Percentiles rank a stretch among this genome's conserved stretches.
Conservation (phyloP, 768 basidiomycete genomes). For the Kondoa subrosea region DNA sequence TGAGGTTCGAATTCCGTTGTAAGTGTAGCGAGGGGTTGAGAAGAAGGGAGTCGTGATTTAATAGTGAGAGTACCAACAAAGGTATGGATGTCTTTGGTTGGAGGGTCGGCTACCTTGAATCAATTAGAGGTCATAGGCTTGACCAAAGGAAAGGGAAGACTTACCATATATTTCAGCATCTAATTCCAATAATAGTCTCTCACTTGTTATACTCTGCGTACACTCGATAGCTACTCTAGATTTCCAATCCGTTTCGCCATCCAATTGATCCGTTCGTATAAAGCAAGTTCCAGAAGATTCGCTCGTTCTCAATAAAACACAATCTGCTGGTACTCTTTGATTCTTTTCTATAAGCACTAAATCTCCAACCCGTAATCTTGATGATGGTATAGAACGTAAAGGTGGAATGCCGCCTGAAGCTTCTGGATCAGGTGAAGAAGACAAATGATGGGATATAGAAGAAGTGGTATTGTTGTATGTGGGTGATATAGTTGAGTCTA, state of each 20-base stretch:
- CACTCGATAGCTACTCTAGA: constrained; percentile 71
- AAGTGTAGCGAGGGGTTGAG: constrained; percentile 29
- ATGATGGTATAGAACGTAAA: constrained; percentile 66
- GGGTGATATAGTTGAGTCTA: constrained; percentile 39
- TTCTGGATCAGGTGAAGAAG: constrained; percentile 6
- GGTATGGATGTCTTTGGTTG: constrained; percentile 88
- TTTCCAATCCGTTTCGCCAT: constrained; percentile 99
- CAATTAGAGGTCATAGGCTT: background rate
- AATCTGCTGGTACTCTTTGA: constrained; percentile 85
- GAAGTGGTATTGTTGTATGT: constrained; percentile 19
- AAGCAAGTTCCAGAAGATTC: constrained; percentile 88
- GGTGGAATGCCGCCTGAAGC: constrained; percentile 31
- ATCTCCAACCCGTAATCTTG: constrained; percentile 75
- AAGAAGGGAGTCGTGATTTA: constrained; percentile 22
- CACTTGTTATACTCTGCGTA: constrained; percentile 52
- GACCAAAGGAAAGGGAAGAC: constrained; percentile 23
- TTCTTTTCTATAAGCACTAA: constrained; percentile 87
- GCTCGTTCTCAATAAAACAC: constrained; percentile 71
- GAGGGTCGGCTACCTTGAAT: constrained; percentile 55
- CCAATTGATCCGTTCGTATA: constrained; percentile 90
- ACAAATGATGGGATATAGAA: constrained; percentile 21
- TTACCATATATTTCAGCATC: constrained; percentile 81
- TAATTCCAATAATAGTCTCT: constrained; percentile 42
- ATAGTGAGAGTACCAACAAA: constrained; percentile 81
- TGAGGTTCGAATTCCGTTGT: constrained; percentile 20